Conservation (phyloP, 208 protist species). For the Wallacemonas sp. region DNA sequence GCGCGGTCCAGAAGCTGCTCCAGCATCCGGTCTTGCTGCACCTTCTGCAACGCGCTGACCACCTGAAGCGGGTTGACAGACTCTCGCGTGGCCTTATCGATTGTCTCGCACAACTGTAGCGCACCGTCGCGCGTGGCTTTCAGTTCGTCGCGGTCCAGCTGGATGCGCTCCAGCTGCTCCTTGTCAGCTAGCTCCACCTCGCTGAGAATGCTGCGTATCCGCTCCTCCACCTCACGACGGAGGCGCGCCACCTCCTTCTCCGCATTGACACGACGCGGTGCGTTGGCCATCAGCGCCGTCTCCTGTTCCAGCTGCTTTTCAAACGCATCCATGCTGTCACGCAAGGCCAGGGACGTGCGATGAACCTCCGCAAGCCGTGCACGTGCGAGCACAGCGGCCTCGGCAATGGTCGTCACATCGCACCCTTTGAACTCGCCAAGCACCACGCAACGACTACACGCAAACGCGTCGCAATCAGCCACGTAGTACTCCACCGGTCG, state of each 20-base stretch:
- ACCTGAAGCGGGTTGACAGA: slow-evolving; percentile 21
- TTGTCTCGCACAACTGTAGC: slow-evolving; percentile 17
- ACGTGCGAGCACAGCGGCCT: slow-evolving; percentile 57
- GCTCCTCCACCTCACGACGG: slow-evolving; percentile 62
- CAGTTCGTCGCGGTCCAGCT: slow-evolving; percentile 29
- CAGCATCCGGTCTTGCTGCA: slow-evolving; percentile 48
- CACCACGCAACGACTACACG: slow-evolving; percentile 73
- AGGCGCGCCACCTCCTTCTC: slow-evolving; percentile 52
- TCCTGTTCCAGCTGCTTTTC: slow-evolving; percentile 39
- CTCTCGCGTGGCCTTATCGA: slow-evolving; percentile 25
- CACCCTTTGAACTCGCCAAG: slow-evolving; percentile 49
- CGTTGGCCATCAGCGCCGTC: slow-evolving; percentile 32
- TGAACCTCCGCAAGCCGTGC: slow-evolving; percentile 40
- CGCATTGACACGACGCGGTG: slow-evolving; percentile 45
- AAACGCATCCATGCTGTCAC: slow-evolving; percentile 40
- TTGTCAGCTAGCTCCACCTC: slow-evolving; percentile 44
- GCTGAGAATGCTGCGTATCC: slow-evolving; percentile 27
- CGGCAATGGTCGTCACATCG: slow-evolving; percentile 54
- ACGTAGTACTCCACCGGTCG: slow-evolving; percentile 77
- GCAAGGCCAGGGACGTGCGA: slow-evolving; percentile 31
- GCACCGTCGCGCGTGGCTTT: slow-evolving; percentile 28
- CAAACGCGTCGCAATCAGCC: slow-evolving; percentile 45
- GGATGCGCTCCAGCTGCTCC: slow-evolving; percentile 37
- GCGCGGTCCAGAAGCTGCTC: slow-evolving; percentile 42
- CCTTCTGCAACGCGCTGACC: slow-evolving; percentile 47